A percentile compares a stretch with the other conserved stretches of the same genome.
Evolutionary conservation across 2,329 filamentous ascomycete species (phyloP).

Genomic region (Trichoderma guizhouense): DNA sequence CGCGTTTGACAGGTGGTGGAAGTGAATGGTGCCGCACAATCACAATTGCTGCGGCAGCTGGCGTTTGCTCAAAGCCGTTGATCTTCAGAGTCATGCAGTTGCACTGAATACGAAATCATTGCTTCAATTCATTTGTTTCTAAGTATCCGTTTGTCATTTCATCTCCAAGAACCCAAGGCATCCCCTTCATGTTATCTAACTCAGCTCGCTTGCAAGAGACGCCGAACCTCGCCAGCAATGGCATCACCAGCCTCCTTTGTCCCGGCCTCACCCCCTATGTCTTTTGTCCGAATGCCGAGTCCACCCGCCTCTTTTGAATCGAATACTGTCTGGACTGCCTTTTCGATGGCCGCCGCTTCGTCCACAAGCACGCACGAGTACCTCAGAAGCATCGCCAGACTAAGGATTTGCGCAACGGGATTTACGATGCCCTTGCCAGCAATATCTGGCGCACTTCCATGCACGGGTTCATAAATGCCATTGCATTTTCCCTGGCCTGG

Average conservation of each 20-base stretch:
- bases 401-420: constrained; percentile 68
- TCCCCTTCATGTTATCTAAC: not conserved
- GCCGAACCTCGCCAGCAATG: constrained; percentile 22
- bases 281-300: constrained; percentile 56
- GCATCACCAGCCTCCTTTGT: constrained; percentile 69
- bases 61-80: not conserved
- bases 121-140: not conserved
- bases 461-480: constrained; percentile 75
- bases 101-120: not conserved
- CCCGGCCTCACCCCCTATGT: constrained; percentile 61
- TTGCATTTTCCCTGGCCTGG: constrained; percentile 46
- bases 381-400: constrained; percentile 70
- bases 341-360: constrained; percentile 61
- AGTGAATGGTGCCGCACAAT: not conserved
- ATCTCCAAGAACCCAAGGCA: not conserved
- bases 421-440: constrained; percentile 69
- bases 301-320: constrained; percentile 45
- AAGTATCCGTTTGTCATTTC: not conserved
- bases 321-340: constrained; percentile 61
- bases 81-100: not conserved
- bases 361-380: constrained; percentile 63
- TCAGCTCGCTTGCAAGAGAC: constrained; percentile 5
- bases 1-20: not conserved
- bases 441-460: constrained; percentile 71
- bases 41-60: not conserved